Base-by-base conservation (phyloP, 2,329 filamentous ascomycete species). In the Plenodomus tracheiphilus region DNA sequence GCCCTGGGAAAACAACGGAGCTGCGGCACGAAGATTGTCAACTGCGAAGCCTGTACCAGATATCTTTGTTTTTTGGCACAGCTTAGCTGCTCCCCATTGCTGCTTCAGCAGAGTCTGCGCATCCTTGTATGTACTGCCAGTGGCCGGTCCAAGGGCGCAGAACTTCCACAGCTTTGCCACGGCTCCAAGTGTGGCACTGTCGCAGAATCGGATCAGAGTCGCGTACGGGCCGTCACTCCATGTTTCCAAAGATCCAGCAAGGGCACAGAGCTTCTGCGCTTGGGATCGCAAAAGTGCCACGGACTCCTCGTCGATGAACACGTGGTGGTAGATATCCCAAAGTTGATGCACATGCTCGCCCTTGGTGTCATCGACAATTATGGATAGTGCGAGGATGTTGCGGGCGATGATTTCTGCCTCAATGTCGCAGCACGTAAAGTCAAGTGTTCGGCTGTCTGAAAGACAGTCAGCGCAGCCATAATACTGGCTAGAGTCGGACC, bases 261-360 rank as follows among this genome's bases (percentile, higher is more conserved):
- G 41, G 0, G 47, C 53, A 2, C 74, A 34, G 0, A 86, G 68
- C 55, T 78, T 79, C 17, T 69, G 60, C 0, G 75, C 68, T 46
- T 84, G 81, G 1, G 47, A 18, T 1, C 64, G 46, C 2, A 85
- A 62, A 2, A 75, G 18, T 1, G 60, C 20, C 0, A 75, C 55
- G 2, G 76, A 70, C 2, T 64, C 38, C 0, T 69, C 52, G 40
- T 76, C 72, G 4, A 86, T 51, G 32, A 74, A 75, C 3, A 81
- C 58, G 54, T 84, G 74, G 62, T 84, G 84, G 66, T 82, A 86
- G 30, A 81, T 67, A 47, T 80, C 75, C 81, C 81, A 85, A 3
- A 79, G 65, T 7, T 58, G 43, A 2, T 73, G 63, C 1, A 51
- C 42, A 11, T 59, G 49, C 20, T 64, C 35, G 18, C 53, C 54